phyloP scores from a whole-genome alignment of 768 basidiomycete genomes.

The Amanita molliuscula region DNA sequence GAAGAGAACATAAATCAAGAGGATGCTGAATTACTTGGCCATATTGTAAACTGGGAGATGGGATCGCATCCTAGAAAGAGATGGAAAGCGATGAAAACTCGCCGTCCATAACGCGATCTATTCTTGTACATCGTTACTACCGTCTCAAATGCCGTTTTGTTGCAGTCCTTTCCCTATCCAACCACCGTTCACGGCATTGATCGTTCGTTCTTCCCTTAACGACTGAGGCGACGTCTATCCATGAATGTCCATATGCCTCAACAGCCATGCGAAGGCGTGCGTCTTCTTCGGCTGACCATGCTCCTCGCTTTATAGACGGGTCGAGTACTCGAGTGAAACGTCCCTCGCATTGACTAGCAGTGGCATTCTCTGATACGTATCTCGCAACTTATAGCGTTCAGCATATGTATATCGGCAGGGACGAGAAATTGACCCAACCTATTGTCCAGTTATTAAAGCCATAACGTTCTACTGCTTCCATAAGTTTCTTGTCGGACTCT shows the following conservation, averaged over 20 bases:
- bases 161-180: slow-evolving; percentile 31
- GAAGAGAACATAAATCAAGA: slow-evolving; percentile 70
- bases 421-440: slow-evolving; percentile 20
- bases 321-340: slow-evolving; percentile 58
- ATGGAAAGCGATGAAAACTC: slow-evolving; percentile 61
- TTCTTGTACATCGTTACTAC: neutral
- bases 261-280: slow-evolving; percentile 45
- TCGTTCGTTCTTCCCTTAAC: slow-evolving; percentile 64
- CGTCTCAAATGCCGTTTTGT: neutral
- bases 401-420: slow-evolving; percentile 3
- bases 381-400: slow-evolving; percentile 42
- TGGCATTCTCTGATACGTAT: slow-evolving; percentile 56
- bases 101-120: neutral
- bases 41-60: slow-evolving; percentile 78
- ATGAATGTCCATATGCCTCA: slow-evolving; percentile 47
- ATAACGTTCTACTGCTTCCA: slow-evolving; percentile 48
- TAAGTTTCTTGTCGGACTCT: slow-evolving; percentile 42
- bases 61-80: slow-evolving; percentile 62
- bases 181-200: slow-evolving; percentile 70
- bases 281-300: slow-evolving; percentile 62
- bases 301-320: slow-evolving; percentile 41
- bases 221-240: slow-evolving; percentile 53
- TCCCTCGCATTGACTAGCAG: slow-evolving; percentile 53
- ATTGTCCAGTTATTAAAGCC: slow-evolving; percentile 64
- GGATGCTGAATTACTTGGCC: slow-evolving; percentile 69